Percentiles rank a stretch among this genome's conserved stretches.
These are phyloP conservation scores for Dactylella cylindrospora DNA, from an alignment of 2,329 filamentous ascomycete genomes.

Conservation along the genomic window DNA sequence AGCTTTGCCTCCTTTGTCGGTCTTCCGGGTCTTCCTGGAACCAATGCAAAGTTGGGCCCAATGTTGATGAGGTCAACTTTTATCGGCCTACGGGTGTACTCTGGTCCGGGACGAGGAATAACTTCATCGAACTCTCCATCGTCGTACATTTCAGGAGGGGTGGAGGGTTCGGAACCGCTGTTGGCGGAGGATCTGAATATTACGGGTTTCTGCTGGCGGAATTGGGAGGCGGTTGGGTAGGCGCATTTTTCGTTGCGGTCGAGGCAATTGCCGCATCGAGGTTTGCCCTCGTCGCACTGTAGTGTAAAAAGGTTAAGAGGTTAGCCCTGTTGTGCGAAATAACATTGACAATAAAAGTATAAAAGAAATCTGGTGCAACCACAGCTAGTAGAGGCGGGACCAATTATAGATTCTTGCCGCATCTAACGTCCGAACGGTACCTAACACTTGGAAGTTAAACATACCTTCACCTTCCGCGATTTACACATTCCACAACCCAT, in stretches of 20 bases:
- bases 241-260: slow-evolving; percentile 38
- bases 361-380: no score
- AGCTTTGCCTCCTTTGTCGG: slow-evolving; percentile 39
- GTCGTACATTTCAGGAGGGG: slow-evolving; percentile 37
- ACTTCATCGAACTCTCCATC: slow-evolving; percentile 38
- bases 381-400: no score
- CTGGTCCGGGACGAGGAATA: slow-evolving; percentile 15
- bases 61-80: slow-evolving; percentile 15
- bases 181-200: slow-evolving; percentile 2
- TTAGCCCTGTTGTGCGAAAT: no score
- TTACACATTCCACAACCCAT: slow-evolving; percentile 43
- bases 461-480: slow-evolving; percentile 42
- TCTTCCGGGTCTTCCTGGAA: slow-evolving; percentile 28
- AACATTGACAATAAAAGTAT: no score
- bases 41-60: slow-evolving; percentile 36
- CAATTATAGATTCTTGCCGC: no score
- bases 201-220: slow-evolving; percentile 22
- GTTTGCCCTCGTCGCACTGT: slow-evolving; percentile 42
- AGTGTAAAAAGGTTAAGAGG: no score
- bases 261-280: slow-evolving; percentile 39
- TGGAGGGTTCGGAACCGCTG: background rate
- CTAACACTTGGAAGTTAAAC: background rate
- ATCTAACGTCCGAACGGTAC: no score
- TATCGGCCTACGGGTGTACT: slow-evolving; percentile 16
- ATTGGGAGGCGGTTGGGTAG: slow-evolving; percentile 17